Base-by-base conservation (phyloP, 1,284 basidiomycete species). In the Apiotrichum akiyoshidainum region DNA sequence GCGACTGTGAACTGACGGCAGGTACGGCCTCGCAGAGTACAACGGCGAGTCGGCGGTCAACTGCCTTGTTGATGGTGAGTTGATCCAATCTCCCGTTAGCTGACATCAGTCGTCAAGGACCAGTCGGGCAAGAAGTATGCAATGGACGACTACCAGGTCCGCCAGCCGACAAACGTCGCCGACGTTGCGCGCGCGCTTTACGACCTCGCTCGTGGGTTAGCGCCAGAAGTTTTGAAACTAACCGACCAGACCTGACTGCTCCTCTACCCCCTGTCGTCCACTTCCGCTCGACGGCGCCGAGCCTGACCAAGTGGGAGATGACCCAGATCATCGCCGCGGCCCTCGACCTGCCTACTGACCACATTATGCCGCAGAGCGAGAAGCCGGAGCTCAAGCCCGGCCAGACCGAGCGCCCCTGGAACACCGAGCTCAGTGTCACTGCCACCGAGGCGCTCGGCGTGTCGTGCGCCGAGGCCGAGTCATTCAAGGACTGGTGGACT, bases 251-350 rank as follows among this genome's bases (percentile, higher is more conserved):
- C 59, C 58, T 72, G 44, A 54, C 53, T 5, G 58, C 61, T 52
- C 50, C 70, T 33, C 66, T 78, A 5, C 75, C 77, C 11, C 54
- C 72, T 0, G 79, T 76, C 46, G 60, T 80, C 16, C 81, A 82
- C 66, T 81, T 79, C 65, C 70, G 76, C 22, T 78, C 80, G 12
- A 71, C 75, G 11, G 75, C 76, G 22, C 74, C 78, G 2, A 35
- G 65, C 3, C 68, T 80, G 62, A 81, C 80, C 19, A 82, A 82
- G 68, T 81, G 80, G 70, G 76, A 80, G 64, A 82, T 82, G 75
- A 74, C 72, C 11, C 33, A 47, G 8, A 66, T 72, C 47, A 77
- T 80, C 49, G 75, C 72, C 21, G 59, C 64, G n/a, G 61, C 64
- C 57, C 69, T 78, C 34, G 49, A 52, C n/a, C 58, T 74, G 2